Evolutionary conservation across 2,329 filamentous ascomycete species (phyloP), one percentile per base, ranked within the genome.

Genomic region (Hypoxylon sp.): DNA sequence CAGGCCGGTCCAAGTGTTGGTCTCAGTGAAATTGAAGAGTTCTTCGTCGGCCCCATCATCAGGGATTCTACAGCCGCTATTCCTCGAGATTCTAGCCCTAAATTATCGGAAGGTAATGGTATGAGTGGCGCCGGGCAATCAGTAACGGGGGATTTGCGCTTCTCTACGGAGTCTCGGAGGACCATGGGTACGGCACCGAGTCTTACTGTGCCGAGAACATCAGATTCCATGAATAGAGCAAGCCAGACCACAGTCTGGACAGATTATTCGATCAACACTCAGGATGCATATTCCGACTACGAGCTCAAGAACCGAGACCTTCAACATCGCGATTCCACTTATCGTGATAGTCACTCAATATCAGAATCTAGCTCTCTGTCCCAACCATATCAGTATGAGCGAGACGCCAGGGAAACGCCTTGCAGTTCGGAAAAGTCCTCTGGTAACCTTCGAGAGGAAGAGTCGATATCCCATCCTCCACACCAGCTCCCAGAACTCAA

Each of bases 161-260:
- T 69, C 55, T 75, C 75, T 47, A 41, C 61, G 5, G 74, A 77
- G 8, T 74, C 75, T n/a, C 69, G 71, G 52, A 74, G 69, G 51
- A 73, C 74, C 9, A 68, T 78, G 3, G 80, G 81, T 47, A 80
- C 80, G 19, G 78, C 82, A 12, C 80, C 80, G 58, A 84, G 79
- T 60, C 78, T 88, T 7, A 77, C 78, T 54, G 80, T 87, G 12
- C 86, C 85, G 11, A 76, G 80, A 52, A 74, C 81, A 69, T 72
- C 81, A 52, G 73, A 80, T 54, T 76, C 81, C 43, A 76, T 78
- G 63, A 80, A 87, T 63, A 81, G 86, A 37, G 76, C 78, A 19
- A 88, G 86, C 67, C 84, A 87, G 51, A 82, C 84, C 57, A 87
- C 86, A 1, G 79, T 81, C n/a, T 89, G 87, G 87, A 88, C 87